Evolutionary conservation across 768 basidiomycete genomes (phyloP), one percentile per base, ranked within the genome.

Genomic region (Boletus rufocinnamomeus): DNA sequence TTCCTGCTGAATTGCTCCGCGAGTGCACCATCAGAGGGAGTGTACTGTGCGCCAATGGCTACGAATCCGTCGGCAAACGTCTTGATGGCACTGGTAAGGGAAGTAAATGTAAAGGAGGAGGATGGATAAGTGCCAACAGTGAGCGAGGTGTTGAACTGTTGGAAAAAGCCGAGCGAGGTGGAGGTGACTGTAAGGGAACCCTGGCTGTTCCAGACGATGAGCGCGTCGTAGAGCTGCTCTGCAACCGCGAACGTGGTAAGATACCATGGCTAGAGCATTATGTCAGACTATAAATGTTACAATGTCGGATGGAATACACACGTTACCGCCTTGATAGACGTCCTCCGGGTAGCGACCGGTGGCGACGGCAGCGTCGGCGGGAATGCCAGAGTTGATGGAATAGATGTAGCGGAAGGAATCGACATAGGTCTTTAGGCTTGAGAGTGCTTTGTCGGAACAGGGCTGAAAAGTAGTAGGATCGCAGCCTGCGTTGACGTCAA

Each of bases 271-370:
- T 89, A 21, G 40, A 44, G 44, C 9, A 27, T 28, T 16, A 9
- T 11, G 46, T 69, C 14, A 65, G 57, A 30, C 4, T 9, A 11
- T 4, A 14, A 7, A 8, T 48, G 16, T 14, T n/a, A 41, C 4
- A 21, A 30, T 8, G 11, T 27, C 17, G 25, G n/a, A 7, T 0
- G 25, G 35, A 4, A 2, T 7, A 63, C 84, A 62, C 61, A 89
- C 89, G 68, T 91, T 89, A 21, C 90, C 89, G 50, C 79, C 79
- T 56, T 78, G 82, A 69, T 91, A 93, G 27, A 78, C 69, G 68
- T 93, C 91, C 67, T 93, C 91, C 1, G 82, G 75, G 66, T 93
- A 93, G n/a, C 91, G 78, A 17, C 91, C 91, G 13, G 87, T 86
- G 1, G 89, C 87, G 37, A 89, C 81, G 27, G 87, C 85, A 6